A percentile compares a stretch with the other conserved stretches of the same genome.
phyloP scores from a whole-genome alignment of 805 yeast genomes.

The Ogataea haglerorum region DNA sequence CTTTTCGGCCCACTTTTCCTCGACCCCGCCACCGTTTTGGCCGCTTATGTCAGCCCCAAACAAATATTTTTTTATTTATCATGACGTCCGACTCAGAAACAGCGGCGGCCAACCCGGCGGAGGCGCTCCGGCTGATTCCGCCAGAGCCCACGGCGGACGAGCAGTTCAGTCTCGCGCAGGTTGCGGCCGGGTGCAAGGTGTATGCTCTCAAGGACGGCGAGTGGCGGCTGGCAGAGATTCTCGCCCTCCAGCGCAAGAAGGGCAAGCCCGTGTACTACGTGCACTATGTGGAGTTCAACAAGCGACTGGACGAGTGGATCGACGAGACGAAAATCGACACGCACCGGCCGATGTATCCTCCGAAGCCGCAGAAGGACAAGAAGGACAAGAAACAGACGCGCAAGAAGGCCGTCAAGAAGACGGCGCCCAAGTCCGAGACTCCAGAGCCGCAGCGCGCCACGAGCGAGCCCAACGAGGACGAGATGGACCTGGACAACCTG shows the following conservation, averaged over 20 bases:
- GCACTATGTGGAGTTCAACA: constrained; percentile 91
- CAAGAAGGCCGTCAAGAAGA: constrained; percentile 23
- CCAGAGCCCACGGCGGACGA: constrained; percentile 30
- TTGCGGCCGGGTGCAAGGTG: constrained; percentile 76
- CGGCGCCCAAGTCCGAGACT: constrained; percentile 8
- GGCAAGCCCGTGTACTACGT: constrained; percentile 83
- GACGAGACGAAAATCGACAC: constrained; percentile 67
- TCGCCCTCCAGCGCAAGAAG: constrained; percentile 71
- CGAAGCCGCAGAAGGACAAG: constrained; percentile 48
- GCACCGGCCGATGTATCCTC: constrained; percentile 65
- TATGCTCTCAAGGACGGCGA: constrained; percentile 80
- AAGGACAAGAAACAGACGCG: constrained; percentile 29
- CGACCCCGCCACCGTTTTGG: not conserved
- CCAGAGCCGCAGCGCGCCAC: constrained; percentile 10
- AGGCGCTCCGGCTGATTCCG: constrained; percentile 29
- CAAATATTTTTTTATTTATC: constrained; percentile 9
- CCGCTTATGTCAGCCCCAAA: constrained; percentile 4
- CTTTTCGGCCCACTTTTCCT: not conserved
- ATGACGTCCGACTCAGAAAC: constrained; percentile 33
- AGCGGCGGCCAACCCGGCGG: constrained; percentile 27
- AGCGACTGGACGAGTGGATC: constrained; percentile 96
- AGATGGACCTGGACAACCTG: constrained; percentile 79
- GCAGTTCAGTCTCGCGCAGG: constrained; percentile 42
- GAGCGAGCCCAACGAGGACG: constrained; percentile 43
- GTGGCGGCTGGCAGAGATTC: constrained; percentile 76